Conservation (phyloP, 805 yeast species). For the Zygosaccharomyces pseudorouxii region DNA sequence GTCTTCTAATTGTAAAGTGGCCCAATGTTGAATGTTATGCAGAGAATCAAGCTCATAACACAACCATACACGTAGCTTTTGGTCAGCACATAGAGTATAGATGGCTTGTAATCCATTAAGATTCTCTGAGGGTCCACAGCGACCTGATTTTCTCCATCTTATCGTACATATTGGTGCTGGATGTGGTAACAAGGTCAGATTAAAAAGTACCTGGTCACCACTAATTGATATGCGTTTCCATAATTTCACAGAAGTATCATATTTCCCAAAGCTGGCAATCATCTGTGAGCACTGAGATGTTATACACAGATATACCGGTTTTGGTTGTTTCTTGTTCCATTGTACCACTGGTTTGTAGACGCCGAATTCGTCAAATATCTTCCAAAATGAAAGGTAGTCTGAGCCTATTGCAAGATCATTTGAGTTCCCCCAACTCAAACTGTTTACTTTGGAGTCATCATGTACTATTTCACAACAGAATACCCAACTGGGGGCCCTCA, state of each 20-base stretch:
- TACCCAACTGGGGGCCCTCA: conserved; percentile 45
- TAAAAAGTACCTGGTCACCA: conserved; percentile 58
- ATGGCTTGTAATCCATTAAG: conserved; percentile 39
- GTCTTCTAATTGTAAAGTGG: conserved; percentile 37
- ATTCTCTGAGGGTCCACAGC: conserved; percentile 32
- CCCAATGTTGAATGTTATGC: conserved; percentile 51
- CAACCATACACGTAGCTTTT: conserved; percentile 62
- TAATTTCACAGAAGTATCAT: conserved; percentile 64
- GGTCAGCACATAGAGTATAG: conserved; percentile 61
- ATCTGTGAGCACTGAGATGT: conserved; percentile 66
- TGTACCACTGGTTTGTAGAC: conserved; percentile 30
- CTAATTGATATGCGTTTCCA: conserved; percentile 77
- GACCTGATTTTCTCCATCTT: conserved; percentile 50
- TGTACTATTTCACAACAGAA: conserved; percentile 32
- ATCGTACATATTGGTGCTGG: conserved; percentile 51
- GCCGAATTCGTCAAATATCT: conserved; percentile 44
- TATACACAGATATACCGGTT: conserved; percentile 51
- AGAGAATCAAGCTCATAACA: conserved; percentile 56
- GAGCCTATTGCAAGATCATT: conserved; percentile 63
- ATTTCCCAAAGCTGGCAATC: conserved; percentile 58
- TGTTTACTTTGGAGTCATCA: conserved; percentile 36
- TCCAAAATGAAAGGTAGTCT: conserved; percentile 50
- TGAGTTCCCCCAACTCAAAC: conserved; percentile 51
- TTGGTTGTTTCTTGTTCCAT: conserved; percentile 49
- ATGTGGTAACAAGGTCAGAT: conserved; percentile 64